These are phyloP conservation scores for Podospora australis DNA, from an alignment of 495 filamentous ascomycete species.

Conservation along the genomic window DNA sequence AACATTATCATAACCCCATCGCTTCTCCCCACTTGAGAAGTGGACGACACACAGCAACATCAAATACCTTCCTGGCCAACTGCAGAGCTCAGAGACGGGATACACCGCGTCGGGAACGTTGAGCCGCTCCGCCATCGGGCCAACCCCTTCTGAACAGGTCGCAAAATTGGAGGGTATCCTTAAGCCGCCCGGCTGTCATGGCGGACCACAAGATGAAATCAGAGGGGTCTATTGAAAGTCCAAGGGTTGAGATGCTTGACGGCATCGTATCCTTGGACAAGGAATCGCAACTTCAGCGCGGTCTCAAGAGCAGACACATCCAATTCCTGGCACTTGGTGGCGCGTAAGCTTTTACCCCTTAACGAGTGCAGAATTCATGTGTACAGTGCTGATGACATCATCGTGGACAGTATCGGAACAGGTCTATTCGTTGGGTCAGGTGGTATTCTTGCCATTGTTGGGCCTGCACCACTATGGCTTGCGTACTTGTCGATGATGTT, in stretches of 20 bases:
- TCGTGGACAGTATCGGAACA: conserved; percentile 53
- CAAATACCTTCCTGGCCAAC: no score
- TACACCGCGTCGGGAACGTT: no score
- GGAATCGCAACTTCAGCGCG: conserved; percentile 43
- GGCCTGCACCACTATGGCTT: conserved; percentile 46
- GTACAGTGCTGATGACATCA: neutral
- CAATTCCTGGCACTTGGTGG: conserved; percentile 70
- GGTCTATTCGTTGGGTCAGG: conserved; percentile 52
- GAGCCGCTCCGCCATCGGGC: no score
- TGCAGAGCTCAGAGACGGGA: no score
- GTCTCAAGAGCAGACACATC: conserved; percentile 60
- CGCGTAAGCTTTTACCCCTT: conserved; percentile 33
- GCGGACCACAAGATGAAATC: neutral
- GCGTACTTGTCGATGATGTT: conserved; percentile 45
- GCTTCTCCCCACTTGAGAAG: no score
- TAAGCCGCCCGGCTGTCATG: no score
- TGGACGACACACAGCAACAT: no score
- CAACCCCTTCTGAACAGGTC: no score
- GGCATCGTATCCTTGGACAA: conserved; percentile 19
- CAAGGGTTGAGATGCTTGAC: conserved; percentile 12
- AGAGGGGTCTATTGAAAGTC: conserved; percentile 9
- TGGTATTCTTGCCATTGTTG: conserved; percentile 38
- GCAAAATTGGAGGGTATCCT: no score
- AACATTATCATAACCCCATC: no score
- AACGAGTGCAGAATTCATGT: no score